Percentiles rank a stretch among this genome's conserved stretches.
Evolutionary conservation across 2,329 filamentous ascomycete species (phyloP).

Genomic region (Talaromyces sp.): DNA sequence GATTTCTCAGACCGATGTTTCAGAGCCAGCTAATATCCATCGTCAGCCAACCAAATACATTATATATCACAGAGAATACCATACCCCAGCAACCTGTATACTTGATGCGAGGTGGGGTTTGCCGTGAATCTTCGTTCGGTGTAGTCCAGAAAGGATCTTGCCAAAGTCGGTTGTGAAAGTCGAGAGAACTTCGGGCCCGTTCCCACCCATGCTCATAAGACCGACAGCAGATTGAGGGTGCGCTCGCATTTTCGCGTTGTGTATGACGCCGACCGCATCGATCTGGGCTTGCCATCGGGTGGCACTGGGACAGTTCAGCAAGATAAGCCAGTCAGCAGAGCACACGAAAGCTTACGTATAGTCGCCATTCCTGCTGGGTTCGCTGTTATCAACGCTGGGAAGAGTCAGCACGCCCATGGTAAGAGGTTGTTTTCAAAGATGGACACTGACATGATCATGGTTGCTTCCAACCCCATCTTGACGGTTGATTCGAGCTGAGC

Average conservation of each 20-base stretch:
- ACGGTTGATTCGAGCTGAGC: conserved; percentile 27
- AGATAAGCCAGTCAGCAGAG: conserved; percentile 10
- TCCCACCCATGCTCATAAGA: conserved; percentile 97
- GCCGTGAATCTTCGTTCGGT: conserved; percentile 90
- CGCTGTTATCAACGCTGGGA: conserved; percentile 87
- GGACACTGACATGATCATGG: conserved; percentile 75
- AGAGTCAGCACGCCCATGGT: not conserved
- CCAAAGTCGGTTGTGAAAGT: conserved; percentile 95
- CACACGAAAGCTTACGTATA: conserved; percentile 50
- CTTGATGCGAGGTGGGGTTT: conserved; percentile 83
- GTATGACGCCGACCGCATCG: conserved; percentile 91
- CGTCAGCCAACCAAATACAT: conserved; percentile 9
- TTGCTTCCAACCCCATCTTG: conserved; percentile 97
- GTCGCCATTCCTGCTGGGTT: conserved; percentile 96
- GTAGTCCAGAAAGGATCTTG: conserved; percentile 87
- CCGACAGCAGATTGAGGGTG: conserved; percentile 97
- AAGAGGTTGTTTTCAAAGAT: not conserved
- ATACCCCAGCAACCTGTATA: conserved; percentile 89
- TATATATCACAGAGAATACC: conserved; percentile 26
- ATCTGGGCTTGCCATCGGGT: conserved; percentile 94
- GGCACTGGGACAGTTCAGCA: conserved; percentile 54
- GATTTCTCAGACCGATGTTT: conserved; percentile 98
- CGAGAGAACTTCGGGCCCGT: conserved; percentile 93
- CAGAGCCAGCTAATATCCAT: conserved; percentile 66
- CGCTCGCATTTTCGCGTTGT: conserved; percentile 88